Evolutionary conservation across 495 filamentous ascomycete genomes (phyloP).

Genomic region (Hypoxylon trugodes): DNA sequence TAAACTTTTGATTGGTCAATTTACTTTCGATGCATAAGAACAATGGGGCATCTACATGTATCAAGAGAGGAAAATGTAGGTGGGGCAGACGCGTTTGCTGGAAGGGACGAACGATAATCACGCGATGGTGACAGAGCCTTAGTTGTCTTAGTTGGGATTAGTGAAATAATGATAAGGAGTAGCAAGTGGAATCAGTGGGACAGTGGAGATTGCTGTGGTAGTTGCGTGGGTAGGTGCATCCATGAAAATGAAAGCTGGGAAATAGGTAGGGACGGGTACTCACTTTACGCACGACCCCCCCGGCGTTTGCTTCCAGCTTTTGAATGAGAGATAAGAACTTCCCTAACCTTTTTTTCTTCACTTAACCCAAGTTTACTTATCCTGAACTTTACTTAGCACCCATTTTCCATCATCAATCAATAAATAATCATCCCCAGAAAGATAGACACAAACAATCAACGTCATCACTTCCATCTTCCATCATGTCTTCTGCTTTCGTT

Average conservation of each 20-base stretch:
- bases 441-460: neutral
- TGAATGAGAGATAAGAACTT: conserved; percentile 22
- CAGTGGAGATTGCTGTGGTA: conserved; percentile 5
- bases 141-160: conserved; percentile 30
- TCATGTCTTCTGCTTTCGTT: conserved; percentile 54
- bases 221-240: neutral
- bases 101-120: conserved; percentile 29
- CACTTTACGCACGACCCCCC: conserved; percentile 12
- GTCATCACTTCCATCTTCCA: neutral
- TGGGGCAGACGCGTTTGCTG: conserved; percentile 17
- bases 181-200: conserved; percentile 6
- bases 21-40: neutral
- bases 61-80: conserved; percentile 13
- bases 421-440: neutral
- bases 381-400: neutral
- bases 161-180: conserved; percentile 31
- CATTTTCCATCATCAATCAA: neutral
- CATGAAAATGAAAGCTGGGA: no score
- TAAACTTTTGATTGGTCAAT: neutral
- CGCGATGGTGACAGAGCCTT: conserved; percentile 26
- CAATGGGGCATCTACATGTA: neutral
- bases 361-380: neutral
- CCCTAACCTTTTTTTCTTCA: conserved; percentile 1
- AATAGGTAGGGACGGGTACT: no score
- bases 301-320: conserved; percentile 20